Evolutionary conservation across 495 filamentous ascomycete species (phyloP).

Genomic region (Penicillium simplicissimum): DNA sequence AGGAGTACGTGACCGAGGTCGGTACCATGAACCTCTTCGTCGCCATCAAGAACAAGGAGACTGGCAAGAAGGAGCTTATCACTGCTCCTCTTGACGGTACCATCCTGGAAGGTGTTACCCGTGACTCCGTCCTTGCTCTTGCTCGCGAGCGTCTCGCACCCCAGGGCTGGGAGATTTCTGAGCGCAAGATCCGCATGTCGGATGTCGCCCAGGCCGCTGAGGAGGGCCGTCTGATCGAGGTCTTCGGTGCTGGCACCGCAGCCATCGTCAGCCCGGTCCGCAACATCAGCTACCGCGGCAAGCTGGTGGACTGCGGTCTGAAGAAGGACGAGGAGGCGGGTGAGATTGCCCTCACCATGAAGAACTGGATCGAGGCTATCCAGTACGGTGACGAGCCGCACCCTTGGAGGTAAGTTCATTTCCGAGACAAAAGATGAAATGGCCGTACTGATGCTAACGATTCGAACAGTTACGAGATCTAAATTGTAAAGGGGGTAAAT

Average conservation of each 20-base stretch:
- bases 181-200: slow-evolving; percentile 86
- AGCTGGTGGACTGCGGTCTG: slow-evolving; percentile 76
- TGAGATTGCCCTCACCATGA: slow-evolving; percentile 79
- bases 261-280: slow-evolving; percentile 74
- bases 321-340: slow-evolving; percentile 80
- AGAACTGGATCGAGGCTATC: slow-evolving; percentile 91
- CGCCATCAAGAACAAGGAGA: slow-evolving; percentile 74
- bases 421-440: not conserved
- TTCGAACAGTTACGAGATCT: slow-evolving; percentile 31
- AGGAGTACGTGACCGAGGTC: slow-evolving; percentile 93
- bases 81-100: slow-evolving; percentile 95
- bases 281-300: slow-evolving; percentile 79
- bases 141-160: slow-evolving; percentile 77
- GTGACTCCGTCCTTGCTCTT: slow-evolving; percentile 81
- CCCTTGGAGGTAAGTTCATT: slow-evolving; percentile 67
- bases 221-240: slow-evolving; percentile 86
- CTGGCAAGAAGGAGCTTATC: slow-evolving; percentile 83
- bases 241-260: slow-evolving; percentile 91
- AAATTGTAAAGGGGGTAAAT: slow-evolving; percentile 16
- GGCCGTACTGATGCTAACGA: slow-evolving; percentile 17
- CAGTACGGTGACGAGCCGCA: slow-evolving; percentile 94
- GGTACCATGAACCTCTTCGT: slow-evolving; percentile 98
- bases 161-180: slow-evolving; percentile 85
- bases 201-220: slow-evolving; percentile 76
- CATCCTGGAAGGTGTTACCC: slow-evolving; percentile 92